These are phyloP conservation scores for Diddensiella transvaalensis DNA, from an alignment of 805 yeast species.

Conservation along the genomic window DNA sequence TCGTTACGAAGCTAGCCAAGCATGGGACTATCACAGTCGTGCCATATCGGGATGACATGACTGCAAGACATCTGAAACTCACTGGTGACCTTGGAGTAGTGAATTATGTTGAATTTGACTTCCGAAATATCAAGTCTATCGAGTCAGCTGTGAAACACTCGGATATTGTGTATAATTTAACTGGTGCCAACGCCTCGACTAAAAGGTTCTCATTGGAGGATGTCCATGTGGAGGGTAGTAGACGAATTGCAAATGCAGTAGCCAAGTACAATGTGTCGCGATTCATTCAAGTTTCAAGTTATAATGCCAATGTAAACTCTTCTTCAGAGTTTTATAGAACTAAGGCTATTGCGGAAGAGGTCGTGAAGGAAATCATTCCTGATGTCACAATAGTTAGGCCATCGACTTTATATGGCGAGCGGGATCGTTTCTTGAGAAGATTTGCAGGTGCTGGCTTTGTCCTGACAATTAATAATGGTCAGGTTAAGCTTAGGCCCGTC, in stretches of 20 bases:
- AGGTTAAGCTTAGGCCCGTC: constrained; percentile 64
- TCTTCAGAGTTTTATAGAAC: constrained; percentile 71
- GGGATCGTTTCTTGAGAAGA: constrained; percentile 64
- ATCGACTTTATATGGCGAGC: constrained; percentile 71
- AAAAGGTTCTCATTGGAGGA: constrained; percentile 82
- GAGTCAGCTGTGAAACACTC: constrained; percentile 75
- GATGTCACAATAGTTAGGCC: constrained; percentile 84
- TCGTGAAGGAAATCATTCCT: constrained; percentile 63
- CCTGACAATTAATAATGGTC: constrained; percentile 63
- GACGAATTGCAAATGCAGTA: constrained; percentile 70
- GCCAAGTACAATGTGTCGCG: constrained; percentile 70
- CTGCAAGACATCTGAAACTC: constrained; percentile 73
- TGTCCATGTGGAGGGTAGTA: constrained; percentile 73
- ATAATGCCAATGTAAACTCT: constrained; percentile 68
- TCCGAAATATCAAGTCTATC: constrained; percentile 70
- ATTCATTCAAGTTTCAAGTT: constrained; percentile 72
- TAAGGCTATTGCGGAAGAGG: constrained; percentile 73
- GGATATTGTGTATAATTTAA: constrained; percentile 76
- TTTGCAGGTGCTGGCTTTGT: constrained; percentile 54
- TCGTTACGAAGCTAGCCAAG: constrained; percentile 69
- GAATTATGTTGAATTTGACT: constrained; percentile 75
- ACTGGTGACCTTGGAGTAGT: constrained; percentile 87
- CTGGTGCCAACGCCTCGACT: constrained; percentile 73
- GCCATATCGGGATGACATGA: constrained; percentile 79
- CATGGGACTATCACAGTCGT: constrained; percentile 76